phyloP scores from a whole-genome alignment of 805 yeast species.

The Wickerhamiella kurtzmanii region DNA sequence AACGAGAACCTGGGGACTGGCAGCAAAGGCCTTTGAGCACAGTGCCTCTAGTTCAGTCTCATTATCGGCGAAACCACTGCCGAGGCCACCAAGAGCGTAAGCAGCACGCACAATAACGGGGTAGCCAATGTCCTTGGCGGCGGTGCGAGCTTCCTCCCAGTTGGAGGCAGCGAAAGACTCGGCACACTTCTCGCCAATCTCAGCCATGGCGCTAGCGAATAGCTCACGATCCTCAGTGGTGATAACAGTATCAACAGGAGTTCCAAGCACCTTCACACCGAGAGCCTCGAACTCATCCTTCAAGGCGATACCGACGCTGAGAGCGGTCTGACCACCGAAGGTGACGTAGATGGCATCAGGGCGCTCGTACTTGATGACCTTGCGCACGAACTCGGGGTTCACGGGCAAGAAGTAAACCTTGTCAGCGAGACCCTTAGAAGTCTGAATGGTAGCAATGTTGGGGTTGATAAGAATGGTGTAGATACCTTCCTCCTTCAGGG shows the following conservation, averaged over 20 bases:
- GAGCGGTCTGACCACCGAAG: conserved; percentile 98
- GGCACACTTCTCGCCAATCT: conserved; percentile 92
- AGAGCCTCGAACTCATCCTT: conserved; percentile 87
- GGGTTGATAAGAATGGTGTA: conserved; percentile 94
- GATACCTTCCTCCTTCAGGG: conserved; percentile 93
- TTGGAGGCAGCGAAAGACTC: conserved; percentile 73
- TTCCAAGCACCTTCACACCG: conserved; percentile 93
- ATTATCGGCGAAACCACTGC: conserved; percentile 93
- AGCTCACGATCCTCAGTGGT: conserved; percentile 97
- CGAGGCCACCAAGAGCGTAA: conserved; percentile 92
- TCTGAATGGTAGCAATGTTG: conserved; percentile 95
- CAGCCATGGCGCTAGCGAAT: conserved; percentile 87
- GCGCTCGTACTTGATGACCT: conserved; percentile 85
- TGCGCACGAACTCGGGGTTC: conserved; percentile 88
- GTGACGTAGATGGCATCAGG: conserved; percentile 97
- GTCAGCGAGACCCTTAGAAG: conserved; percentile 95
- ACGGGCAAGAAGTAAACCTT: conserved; percentile 98
- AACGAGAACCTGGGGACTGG: conserved; percentile 89
- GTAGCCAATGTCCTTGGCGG: conserved; percentile 77
- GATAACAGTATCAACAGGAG: conserved; percentile 88
- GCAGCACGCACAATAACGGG: conserved; percentile 98
- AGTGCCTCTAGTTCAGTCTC: conserved; percentile 68
- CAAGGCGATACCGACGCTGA: conserved; percentile 87
- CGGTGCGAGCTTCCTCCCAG: conserved; percentile 69
- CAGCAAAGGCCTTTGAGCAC: conserved; percentile 84